A percentile compares a stretch with the other conserved stretches of the same genome.
Evolutionary conservation across 768 basidiomycete genomes (phyloP).

Genomic region (Hygrocybe punicea): DNA sequence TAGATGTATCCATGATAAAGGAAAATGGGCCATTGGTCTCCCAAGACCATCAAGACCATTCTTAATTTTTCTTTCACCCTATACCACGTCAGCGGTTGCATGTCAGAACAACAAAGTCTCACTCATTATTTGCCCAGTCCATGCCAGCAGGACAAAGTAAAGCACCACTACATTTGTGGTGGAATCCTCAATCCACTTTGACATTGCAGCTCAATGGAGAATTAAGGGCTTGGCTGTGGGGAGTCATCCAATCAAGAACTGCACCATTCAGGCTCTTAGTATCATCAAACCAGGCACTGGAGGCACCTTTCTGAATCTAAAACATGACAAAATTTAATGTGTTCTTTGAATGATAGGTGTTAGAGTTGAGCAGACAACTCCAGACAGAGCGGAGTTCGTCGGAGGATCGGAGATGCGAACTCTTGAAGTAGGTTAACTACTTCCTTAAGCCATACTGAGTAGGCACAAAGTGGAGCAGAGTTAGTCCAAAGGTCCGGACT

Average conservation of each 20-base stretch:
- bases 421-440: too few relatives aligned
- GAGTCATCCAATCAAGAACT: neutral
- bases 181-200: neutral
- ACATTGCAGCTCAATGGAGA: neutral
- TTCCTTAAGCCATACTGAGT: too few relatives aligned
- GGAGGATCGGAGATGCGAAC: too few relatives aligned
- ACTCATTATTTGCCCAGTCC: neutral
- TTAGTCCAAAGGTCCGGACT: too few relatives aligned
- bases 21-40: neutral
- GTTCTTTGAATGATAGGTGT: neutral
- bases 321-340: neutral
- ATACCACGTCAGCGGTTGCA: neutral
- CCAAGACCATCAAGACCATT: neutral
- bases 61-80: neutral
- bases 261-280: neutral
- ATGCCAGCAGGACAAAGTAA: neutral
- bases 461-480: too few relatives aligned
- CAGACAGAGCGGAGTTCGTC: too few relatives aligned
- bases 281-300: neutral
- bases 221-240: neutral
- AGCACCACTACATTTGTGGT: neutral
- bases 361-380: too few relatives aligned
- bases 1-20: too few relatives aligned
- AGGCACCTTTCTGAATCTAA: neutral
- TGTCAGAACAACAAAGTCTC: neutral